phyloP scores from a whole-genome alignment of 305 asterid species.

The Solanum hybrid region DNA sequence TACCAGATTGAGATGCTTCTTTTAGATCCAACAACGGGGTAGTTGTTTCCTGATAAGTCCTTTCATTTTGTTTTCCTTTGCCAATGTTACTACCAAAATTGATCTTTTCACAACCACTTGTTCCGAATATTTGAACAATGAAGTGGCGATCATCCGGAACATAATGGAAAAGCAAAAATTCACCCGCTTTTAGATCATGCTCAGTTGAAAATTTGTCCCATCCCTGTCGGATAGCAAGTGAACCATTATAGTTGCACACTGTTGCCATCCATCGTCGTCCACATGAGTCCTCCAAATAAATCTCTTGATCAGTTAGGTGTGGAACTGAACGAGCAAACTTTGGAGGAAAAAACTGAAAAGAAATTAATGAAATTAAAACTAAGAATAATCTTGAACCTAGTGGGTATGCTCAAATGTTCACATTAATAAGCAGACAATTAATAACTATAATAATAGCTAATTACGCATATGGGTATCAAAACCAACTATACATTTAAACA shows the following conservation, averaged over 20 bases:
- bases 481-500: background rate
- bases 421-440: background rate
- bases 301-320: conserved; percentile 6
- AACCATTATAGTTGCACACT: background rate
- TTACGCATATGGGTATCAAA: background rate
- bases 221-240: conserved; percentile 17
- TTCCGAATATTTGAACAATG: conserved; percentile 14
- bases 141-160: conserved; percentile 2
- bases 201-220: conserved; percentile 16
- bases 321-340: background rate
- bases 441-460: background rate
- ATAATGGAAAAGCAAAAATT: conserved; percentile 13
- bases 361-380: background rate
- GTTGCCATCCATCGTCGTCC: conserved; percentile 11
- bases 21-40: background rate
- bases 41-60: background rate
- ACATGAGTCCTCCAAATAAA: conserved; percentile 18
- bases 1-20: background rate
- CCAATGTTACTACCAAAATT: background rate
- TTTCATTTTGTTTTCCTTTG: background rate
- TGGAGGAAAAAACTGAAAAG: conserved; percentile 21
- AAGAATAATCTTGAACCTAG: background rate
- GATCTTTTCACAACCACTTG: conserved; percentile 4
- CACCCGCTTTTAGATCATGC: conserved; percentile 11
- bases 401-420: background rate